Base-by-base conservation (phyloP, 148 eudicot species). In the Dysphania ambrosioides region DNA sequence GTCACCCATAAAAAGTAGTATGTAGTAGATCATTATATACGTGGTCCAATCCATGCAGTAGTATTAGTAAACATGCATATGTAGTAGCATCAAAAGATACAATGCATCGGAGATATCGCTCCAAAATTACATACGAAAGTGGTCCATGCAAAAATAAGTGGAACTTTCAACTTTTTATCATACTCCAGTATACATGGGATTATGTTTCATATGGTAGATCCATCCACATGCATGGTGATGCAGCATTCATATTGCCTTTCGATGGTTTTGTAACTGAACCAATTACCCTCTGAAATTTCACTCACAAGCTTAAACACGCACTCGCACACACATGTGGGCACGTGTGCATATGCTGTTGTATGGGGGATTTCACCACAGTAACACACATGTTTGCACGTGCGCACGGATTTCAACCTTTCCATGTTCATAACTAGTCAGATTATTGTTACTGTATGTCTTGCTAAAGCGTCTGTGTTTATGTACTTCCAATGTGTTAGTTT, bases 341-440 rank as follows among this genome's bases (percentile, higher is more conserved):
- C 83, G 83, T 76, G 83, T 80, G 73, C 82, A 71, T 76, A 65
- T 80, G 82, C 69, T 34, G 44, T 44, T 74, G 82, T 78, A 79
- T 66, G 82, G 79, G 79, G 26, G 66, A 55, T 80, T 79, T 75
- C 53, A 75, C 82, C 79, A 12, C 66, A 70, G 53, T 75, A 42
- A 71, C 66, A 70, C 79, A 80, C 83, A 76, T 80, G 83, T 80
- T 66, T 76, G 63, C 79, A 72, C 83, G 83, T 80, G 83, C 79
- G 79, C 83, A 66, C 83, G 38, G 8, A 34, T 56, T 80, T 80
- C 83, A 44, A 80, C 59, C 79, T 44, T 42, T 32, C 61, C 72
- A 53, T 69, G 58, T 74, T 68, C 73, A 41, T 35, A 49, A 40
- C 34, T 67, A 67, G n/a, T 71, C 26, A 62, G 40, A 19, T 70